Evolutionary conservation across 192 early-diverging fungal genomes (phyloP).

Genomic region (Umbelopsis sp.): DNA sequence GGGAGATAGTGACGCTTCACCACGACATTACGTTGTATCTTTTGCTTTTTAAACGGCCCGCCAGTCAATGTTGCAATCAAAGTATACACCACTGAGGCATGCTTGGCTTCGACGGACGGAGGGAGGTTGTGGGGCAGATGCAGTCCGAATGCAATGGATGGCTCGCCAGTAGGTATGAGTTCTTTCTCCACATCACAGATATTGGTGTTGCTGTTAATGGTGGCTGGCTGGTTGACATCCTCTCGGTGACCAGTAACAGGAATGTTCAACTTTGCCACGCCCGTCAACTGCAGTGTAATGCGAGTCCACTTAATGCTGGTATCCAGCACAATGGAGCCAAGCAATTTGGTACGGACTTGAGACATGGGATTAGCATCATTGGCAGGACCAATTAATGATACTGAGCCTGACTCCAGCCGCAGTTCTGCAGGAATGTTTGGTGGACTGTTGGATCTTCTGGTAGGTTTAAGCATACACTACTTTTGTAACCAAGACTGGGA

Average conservation of each 20-base stretch:
- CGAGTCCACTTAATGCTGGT: slow-evolving; percentile 41
- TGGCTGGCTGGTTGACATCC: background rate
- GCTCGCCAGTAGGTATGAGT: slow-evolving; percentile 37
- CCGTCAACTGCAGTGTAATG: slow-evolving; percentile 34
- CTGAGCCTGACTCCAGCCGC: slow-evolving; percentile 18
- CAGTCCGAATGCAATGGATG: slow-evolving; percentile 36
- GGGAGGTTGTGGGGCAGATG: slow-evolving; percentile 40
- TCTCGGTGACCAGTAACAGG: slow-evolving; percentile 18
- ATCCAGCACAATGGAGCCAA: slow-evolving; percentile 31
- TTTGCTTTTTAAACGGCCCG: slow-evolving; percentile 38
- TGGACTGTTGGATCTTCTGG: slow-evolving; percentile 9
- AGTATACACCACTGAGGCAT: slow-evolving; percentile 38
- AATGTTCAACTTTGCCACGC: slow-evolving; percentile 32
- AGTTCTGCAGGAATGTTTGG: slow-evolving; percentile 10
- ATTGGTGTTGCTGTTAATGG: slow-evolving; percentile 21
- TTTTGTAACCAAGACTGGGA: background rate
- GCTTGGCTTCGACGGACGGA: slow-evolving; percentile 29
- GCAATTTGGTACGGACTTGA: slow-evolving; percentile 35
- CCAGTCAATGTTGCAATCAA: slow-evolving; percentile 39
- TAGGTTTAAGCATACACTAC: background rate
- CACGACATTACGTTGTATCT: slow-evolving; percentile 29
- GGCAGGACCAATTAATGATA: slow-evolving; percentile 41
- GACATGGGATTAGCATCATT: slow-evolving; percentile 36
- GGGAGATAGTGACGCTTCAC: slow-evolving; percentile 40
- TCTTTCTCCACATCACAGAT: slow-evolving; percentile 44